These are phyloP conservation scores for Pseudogymnoascus sp. DNA, from an alignment of 2,329 filamentous ascomycete species.

Conservation along the genomic window DNA sequence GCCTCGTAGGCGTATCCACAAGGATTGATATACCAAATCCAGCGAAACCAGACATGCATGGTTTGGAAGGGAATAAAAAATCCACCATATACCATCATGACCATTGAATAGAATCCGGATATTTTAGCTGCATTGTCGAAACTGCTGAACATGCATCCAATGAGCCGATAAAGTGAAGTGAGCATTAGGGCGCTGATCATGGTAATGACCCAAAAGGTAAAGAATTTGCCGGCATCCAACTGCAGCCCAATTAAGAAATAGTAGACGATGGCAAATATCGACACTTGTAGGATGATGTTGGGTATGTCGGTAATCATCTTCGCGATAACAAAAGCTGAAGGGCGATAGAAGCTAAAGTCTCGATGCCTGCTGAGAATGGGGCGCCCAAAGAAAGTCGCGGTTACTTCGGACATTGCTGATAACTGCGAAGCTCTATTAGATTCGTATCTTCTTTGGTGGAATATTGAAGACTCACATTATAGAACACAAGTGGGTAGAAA, in stretches of 20 bases:
- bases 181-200: slow-evolving; percentile 47
- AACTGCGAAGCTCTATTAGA: slow-evolving; percentile 28
- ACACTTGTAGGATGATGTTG: slow-evolving; percentile 50
- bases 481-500: slow-evolving; percentile 54
- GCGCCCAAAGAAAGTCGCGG: slow-evolving; percentile 53
- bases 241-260: slow-evolving; percentile 59
- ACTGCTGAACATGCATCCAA: slow-evolving; percentile 47
- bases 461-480: slow-evolving; percentile 38
- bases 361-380: slow-evolving; percentile 54
- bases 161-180: slow-evolving; percentile 49
- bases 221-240: slow-evolving; percentile 45
- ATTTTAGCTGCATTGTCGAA: slow-evolving; percentile 55
- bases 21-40: slow-evolving; percentile 60
- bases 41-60: slow-evolving; percentile 57
- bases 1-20: slow-evolving; percentile 64
- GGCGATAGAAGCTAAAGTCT: slow-evolving; percentile 49
- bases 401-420: slow-evolving; percentile 59
- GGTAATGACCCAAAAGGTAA: slow-evolving; percentile 53
- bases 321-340: slow-evolving; percentile 51
- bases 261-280: slow-evolving; percentile 47
- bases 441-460: background rate
- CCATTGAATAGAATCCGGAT: slow-evolving; percentile 43
- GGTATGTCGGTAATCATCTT: slow-evolving; percentile 49
- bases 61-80: slow-evolving; percentile 54
- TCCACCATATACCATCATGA: slow-evolving; percentile 54